These are phyloP conservation scores for Auricularia heimuer DNA, from an alignment of 768 basidiomycete genomes.

Conservation along the genomic window DNA sequence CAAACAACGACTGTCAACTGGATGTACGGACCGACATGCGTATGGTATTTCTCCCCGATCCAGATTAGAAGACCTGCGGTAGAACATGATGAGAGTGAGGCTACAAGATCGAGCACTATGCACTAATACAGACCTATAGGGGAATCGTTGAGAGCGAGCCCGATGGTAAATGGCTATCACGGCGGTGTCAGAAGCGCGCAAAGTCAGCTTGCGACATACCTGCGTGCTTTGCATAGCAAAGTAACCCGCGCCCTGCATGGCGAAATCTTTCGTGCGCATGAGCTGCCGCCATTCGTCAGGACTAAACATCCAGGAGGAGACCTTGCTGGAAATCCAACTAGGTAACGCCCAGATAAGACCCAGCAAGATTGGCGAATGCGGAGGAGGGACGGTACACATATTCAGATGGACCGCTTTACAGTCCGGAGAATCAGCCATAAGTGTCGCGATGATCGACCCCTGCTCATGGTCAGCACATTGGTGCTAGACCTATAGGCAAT, in stretches of 20 bases:
- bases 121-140: neutral
- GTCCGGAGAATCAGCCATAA: neutral
- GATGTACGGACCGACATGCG: neutral
- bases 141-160: neutral
- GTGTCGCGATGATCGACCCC: neutral
- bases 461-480: neutral
- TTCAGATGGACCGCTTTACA: neutral
- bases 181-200: neutral
- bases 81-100: neutral
- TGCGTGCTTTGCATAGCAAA: neutral
- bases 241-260: neutral
- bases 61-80: neutral
- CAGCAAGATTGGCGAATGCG: neutral
- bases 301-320: neutral
- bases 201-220: neutral
- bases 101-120: neutral
- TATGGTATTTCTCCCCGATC: neutral
- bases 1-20: neutral
- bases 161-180: neutral
- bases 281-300: neutral
- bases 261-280: conserved; percentile 1
- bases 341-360: neutral
- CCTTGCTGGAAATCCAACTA: neutral
- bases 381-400: neutral
- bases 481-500: neutral